These are phyloP conservation scores for Kluyveromyces sp. DNA, from an alignment of 1,139 yeast genomes.

Conservation along the genomic window DNA sequence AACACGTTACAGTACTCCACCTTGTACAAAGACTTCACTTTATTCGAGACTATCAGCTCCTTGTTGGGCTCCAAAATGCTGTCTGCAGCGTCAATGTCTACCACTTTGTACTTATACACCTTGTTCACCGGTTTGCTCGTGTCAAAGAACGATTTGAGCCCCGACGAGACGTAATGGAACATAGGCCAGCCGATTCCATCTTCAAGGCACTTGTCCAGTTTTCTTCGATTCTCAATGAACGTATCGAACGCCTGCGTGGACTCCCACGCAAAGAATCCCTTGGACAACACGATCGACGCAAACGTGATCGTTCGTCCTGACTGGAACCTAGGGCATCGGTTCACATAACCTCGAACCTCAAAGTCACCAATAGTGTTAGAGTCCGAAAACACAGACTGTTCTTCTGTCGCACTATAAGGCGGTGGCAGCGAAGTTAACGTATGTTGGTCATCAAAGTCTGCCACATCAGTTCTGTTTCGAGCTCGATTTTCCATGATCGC, in stretches of 20 bases:
- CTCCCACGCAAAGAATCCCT: constrained; percentile 31
- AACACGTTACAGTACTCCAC: constrained; percentile 21
- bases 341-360: constrained; percentile 22
- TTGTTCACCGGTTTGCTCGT: constrained; percentile 26
- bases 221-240: constrained; percentile 27
- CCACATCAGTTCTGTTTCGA: background rate
- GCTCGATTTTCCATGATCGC: background rate
- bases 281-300: constrained; percentile 26
- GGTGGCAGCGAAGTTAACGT: background rate
- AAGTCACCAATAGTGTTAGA: constrained; percentile 26
- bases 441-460: constrained; percentile 10
- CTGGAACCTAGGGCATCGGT: constrained; percentile 24
- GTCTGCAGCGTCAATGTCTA: constrained; percentile 15
- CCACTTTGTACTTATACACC: constrained; percentile 26
- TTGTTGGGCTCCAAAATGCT: constrained; percentile 11
- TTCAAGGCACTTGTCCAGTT: constrained; percentile 16
- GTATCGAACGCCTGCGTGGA: constrained; percentile 26
- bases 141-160: constrained; percentile 28
- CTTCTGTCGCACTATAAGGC: constrained; percentile 6
- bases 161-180: constrained; percentile 29
- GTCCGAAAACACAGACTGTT: constrained; percentile 18
- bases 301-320: constrained; percentile 29
- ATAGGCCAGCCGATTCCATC: constrained; percentile 28
- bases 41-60: constrained; percentile 13
- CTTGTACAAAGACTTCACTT: constrained; percentile 15